These are phyloP conservation scores for Stellera chamaejasme DNA, from an alignment of 345 rosid genomes.

Conservation along the genomic window DNA sequence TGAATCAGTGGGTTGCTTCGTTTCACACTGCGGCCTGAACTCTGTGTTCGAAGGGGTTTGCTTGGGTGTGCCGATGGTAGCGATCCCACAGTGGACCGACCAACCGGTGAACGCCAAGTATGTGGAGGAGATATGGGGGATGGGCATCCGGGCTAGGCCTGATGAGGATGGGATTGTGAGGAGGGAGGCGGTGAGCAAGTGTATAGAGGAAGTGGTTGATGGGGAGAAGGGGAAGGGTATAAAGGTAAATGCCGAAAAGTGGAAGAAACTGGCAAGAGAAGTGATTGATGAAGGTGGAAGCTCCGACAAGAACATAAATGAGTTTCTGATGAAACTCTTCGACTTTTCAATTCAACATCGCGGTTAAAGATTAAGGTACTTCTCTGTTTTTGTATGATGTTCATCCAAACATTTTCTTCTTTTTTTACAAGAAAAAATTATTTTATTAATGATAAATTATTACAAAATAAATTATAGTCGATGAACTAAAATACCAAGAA, in stretches of 20 bases:
- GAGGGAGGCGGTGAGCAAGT: slow-evolving; percentile 6
- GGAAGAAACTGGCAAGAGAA: slow-evolving; percentile 14
- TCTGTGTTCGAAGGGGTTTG: slow-evolving; percentile 6
- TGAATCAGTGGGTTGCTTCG: slow-evolving; percentile 8
- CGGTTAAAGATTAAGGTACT: too few species aligned
- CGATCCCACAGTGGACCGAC: slow-evolving; percentile 10
- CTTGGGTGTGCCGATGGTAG: slow-evolving; percentile 8
- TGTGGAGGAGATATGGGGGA: slow-evolving; percentile 21
- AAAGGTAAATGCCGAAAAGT: slow-evolving; percentile 10
- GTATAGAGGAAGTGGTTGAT: slow-evolving; percentile 12
- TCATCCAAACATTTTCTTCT: too few species aligned
- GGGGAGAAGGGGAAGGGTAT: slow-evolving; percentile 11
- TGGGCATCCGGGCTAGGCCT: slow-evolving; percentile 7
- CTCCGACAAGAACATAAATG: slow-evolving; percentile 2
- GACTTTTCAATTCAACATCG: too few species aligned
- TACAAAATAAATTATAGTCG: too few species aligned
- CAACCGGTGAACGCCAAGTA: slow-evolving; percentile 17
- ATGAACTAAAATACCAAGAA: too few species aligned
- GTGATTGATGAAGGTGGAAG: slow-evolving; percentile 15
- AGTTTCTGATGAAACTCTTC: slow-evolving; percentile 10
- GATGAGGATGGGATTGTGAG: slow-evolving; percentile 16
- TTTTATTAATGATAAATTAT: too few species aligned
- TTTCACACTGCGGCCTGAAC: slow-evolving; percentile 18
- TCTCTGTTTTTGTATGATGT: too few species aligned
- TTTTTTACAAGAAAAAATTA: too few species aligned